Evolutionary conservation across 257 asterid species (phyloP).

Genomic region (Solanum bulbocastanum): DNA sequence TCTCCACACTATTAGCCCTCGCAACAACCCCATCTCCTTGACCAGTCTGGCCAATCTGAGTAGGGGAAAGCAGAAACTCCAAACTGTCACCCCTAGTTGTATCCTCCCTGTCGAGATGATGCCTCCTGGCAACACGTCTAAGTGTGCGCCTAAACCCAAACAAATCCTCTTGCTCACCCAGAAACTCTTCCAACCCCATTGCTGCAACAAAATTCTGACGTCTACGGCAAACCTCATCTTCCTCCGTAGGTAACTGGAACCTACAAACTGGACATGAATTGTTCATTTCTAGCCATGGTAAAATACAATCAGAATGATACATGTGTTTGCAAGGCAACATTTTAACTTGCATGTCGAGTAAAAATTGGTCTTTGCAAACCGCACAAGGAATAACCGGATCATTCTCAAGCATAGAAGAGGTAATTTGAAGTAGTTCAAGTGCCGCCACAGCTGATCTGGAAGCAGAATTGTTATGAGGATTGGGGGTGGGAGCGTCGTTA

Average conservation of each 20-base stretch:
- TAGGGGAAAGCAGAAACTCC: slow-evolving; percentile 50
- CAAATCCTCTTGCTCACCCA: slow-evolving; percentile 40
- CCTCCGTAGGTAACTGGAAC: slow-evolving; percentile 37
- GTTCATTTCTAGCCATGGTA: slow-evolving; percentile 81
- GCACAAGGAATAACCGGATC: slow-evolving; percentile 63
- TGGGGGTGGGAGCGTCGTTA: slow-evolving; percentile 14
- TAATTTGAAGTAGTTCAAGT: slow-evolving; percentile 32
- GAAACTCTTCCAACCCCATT: slow-evolving; percentile 50
- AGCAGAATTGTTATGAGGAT: slow-evolving; percentile 38
- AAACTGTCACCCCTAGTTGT: slow-evolving; percentile 26
- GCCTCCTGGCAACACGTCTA: slow-evolving; percentile 43
- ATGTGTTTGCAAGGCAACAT: slow-evolving; percentile 67
- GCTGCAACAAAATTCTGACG: slow-evolving; percentile 27
- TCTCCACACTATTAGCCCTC: slow-evolving; percentile 62
- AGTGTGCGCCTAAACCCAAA: slow-evolving; percentile 42
- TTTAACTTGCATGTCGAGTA: slow-evolving; percentile 31
- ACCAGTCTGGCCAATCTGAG: slow-evolving; percentile 62
- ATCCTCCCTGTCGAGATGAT: slow-evolving; percentile 1
- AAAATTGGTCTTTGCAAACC: slow-evolving; percentile 68
- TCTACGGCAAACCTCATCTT: slow-evolving; percentile 18
- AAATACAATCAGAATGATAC: slow-evolving; percentile 66
- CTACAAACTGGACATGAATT: slow-evolving; percentile 90
- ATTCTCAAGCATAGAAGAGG: slow-evolving; percentile 21
- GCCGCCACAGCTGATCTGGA: slow-evolving; percentile 52
- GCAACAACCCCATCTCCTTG: slow-evolving; percentile 47